Conservation (phyloP, 768 basidiomycete genomes). For the Pulveroboletus sp. region DNA sequence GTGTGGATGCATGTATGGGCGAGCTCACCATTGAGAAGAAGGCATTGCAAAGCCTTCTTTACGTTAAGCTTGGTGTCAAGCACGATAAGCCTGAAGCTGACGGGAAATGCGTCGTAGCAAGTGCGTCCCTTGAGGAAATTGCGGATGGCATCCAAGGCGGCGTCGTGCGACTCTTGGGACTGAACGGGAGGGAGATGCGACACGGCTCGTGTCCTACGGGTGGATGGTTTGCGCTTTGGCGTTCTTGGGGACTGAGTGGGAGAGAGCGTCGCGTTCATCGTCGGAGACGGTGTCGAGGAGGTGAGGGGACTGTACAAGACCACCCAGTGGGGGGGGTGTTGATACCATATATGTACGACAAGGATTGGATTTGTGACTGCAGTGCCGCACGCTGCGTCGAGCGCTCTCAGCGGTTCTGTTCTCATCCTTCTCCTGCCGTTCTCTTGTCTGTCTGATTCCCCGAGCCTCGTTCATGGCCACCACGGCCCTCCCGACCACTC, state of each 20-base stretch:
- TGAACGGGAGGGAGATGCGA: slow-evolving; percentile 56
- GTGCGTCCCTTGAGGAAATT: slow-evolving; percentile 79
- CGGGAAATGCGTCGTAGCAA: slow-evolving; percentile 95
- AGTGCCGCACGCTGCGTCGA: neutral
- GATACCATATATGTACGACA: slow-evolving; percentile 8
- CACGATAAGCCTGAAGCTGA: slow-evolving; percentile 94
- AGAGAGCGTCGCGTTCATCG: slow-evolving; percentile 47
- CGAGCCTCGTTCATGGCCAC: slow-evolving; percentile 1
- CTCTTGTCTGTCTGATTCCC: neutral
- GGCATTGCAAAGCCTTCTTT: slow-evolving; percentile 88
- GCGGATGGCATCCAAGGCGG: slow-evolving; percentile 67
- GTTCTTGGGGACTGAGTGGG: slow-evolving; percentile 46
- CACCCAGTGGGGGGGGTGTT: slow-evolving; percentile 15
- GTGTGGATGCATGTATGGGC: neutral
- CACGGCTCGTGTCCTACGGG: slow-evolving; percentile 46
- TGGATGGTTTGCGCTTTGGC: slow-evolving; percentile 52
- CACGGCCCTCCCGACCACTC: slow-evolving; percentile 3
- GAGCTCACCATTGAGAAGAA: slow-evolving; percentile 67
- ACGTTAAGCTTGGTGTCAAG: slow-evolving; percentile 95
- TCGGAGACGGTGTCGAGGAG: slow-evolving; percentile 8
- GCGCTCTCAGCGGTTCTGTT: neutral
- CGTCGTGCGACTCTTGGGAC: slow-evolving; percentile 60
- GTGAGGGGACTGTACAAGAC: neutral
- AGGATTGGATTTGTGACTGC: slow-evolving; percentile 16
- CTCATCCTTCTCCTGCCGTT: neutral